These are phyloP conservation scores for Pseudevernia furfuracea DNA, from an alignment of 495 filamentous ascomycete species.

Conservation along the genomic window DNA sequence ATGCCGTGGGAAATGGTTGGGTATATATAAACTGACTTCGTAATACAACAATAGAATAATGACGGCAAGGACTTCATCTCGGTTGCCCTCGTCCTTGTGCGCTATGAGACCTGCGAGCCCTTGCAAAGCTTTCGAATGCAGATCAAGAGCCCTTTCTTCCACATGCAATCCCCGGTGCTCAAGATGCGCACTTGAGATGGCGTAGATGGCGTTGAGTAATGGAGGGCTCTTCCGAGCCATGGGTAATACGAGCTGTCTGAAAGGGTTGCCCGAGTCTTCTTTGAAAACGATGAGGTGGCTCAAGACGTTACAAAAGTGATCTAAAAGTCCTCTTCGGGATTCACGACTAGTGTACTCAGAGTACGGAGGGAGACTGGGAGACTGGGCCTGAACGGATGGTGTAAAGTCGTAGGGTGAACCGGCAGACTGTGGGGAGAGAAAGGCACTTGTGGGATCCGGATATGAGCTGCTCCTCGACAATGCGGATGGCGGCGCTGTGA, in stretches of 20 bases:
- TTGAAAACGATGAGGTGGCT: conserved; percentile 57
- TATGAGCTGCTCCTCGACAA: conserved; percentile 28
- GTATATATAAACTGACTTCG: conserved; percentile 39
- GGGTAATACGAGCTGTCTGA: conserved; percentile 53
- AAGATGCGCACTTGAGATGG: conserved; percentile 50
- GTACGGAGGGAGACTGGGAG: conserved; percentile 38
- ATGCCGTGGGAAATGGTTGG: neutral
- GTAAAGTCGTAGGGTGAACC: conserved; percentile 39
- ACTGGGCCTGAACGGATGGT: conserved; percentile 20
- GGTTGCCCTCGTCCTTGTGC: conserved; percentile 40
- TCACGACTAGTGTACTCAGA: conserved; percentile 48
- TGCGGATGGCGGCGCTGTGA: conserved; percentile 23
- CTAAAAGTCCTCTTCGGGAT: conserved; percentile 48
- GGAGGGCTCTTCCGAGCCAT: conserved; percentile 46
- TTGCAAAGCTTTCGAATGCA: conserved; percentile 52
- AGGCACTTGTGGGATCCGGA: conserved; percentile 28
- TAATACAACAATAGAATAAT: conserved; percentile 59
- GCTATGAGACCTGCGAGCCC: conserved; percentile 51
- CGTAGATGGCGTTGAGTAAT: conserved; percentile 52
- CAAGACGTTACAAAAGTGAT: conserved; percentile 57
- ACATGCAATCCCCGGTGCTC: conserved; percentile 51
- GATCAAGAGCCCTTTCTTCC: conserved; percentile 48
- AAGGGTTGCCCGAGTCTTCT: conserved; percentile 55
- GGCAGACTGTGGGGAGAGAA: conserved; percentile 27
- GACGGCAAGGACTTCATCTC: conserved; percentile 52